Conservation (phyloP, 306 rosid species). For the Vicia faba region DNA sequence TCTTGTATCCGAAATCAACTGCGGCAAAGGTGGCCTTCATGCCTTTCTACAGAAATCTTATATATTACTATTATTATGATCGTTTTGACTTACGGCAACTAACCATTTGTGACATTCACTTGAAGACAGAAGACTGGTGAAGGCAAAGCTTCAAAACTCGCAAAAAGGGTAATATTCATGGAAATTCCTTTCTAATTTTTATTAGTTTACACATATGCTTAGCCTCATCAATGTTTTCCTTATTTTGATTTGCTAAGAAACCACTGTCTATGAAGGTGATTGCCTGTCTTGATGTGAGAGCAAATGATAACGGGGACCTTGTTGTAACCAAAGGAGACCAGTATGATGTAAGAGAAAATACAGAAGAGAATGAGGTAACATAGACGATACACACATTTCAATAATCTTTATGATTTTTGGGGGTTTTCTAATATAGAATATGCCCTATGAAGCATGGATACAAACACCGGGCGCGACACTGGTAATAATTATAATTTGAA, state of each 20-base stretch:
- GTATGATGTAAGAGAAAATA: constrained; percentile 89
- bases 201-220: constrained; percentile 20
- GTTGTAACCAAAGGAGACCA: constrained; percentile 99
- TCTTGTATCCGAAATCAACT: constrained; percentile 68
- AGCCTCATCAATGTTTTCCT: background rate
- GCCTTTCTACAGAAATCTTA: constrained; percentile 34
- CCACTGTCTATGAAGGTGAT: constrained; percentile 62
- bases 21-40: constrained; percentile 65
- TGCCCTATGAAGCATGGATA: background rate
- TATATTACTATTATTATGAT: constrained; percentile 24
- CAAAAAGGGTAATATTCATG: constrained; percentile 74
- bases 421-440: background rate
- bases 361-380: constrained; percentile 85
- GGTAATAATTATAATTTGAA: too few relatives aligned
- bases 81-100: constrained; percentile 35
- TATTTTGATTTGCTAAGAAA: constrained; percentile 37
- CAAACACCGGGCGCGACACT: too few relatives aligned
- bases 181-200: constrained; percentile 6
- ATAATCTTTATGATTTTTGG: constrained; percentile 17
- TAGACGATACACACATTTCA: constrained; percentile 20
- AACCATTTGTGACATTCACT: constrained; percentile 58
- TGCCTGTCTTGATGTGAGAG: constrained; percentile 96
- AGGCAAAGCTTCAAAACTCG: constrained; percentile 80
- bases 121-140: constrained; percentile 73
- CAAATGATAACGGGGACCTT: constrained; percentile 93